Conservation (phyloP, 169 alveolate species). For the Cryptosporidium canis region DNA sequence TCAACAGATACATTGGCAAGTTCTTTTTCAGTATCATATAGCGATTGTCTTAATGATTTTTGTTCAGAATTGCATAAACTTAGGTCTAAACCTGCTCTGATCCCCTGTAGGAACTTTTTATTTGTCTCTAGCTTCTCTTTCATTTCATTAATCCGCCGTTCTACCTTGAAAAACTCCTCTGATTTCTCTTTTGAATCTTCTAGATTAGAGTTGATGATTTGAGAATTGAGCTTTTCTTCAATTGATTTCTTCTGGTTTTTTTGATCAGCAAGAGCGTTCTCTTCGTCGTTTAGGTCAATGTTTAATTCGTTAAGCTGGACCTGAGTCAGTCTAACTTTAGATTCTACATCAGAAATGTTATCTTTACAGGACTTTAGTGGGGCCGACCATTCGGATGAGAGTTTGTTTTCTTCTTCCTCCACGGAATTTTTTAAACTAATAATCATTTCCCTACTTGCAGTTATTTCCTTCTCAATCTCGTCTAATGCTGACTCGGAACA, state of each 20-base stretch:
- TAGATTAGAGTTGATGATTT: slow-evolving; percentile 52
- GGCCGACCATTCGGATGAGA: slow-evolving; percentile 45
- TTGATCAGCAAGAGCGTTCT: not conserved
- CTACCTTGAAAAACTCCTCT: slow-evolving; percentile 68
- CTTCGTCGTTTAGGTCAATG: slow-evolving; percentile 39
- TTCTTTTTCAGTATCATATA: slow-evolving; percentile 74
- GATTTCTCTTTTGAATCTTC: slow-evolving; percentile 72
- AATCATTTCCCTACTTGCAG: not conserved
- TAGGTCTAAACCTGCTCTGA: slow-evolving; percentile 64
- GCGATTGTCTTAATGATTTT: slow-evolving; percentile 58
- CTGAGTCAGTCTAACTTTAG: slow-evolving; percentile 48
- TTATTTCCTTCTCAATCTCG: slow-evolving; percentile 73
- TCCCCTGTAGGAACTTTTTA: slow-evolving; percentile 41
- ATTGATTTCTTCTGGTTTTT: not conserved
- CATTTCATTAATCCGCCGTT: slow-evolving; percentile 8
- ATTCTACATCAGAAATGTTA: slow-evolving; percentile 30
- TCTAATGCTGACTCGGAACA: slow-evolving; percentile 76
- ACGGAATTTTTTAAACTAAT: slow-evolving; percentile 5
- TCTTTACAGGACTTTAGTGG: slow-evolving; percentile 49
- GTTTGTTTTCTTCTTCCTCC: slow-evolving; percentile 47
- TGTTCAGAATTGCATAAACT: slow-evolving; percentile 63
- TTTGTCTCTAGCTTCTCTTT: slow-evolving; percentile 10
- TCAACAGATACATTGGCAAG: slow-evolving; percentile 64
- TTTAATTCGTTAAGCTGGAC: slow-evolving; percentile 47
- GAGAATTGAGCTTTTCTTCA: not conserved